Conservation (phyloP, 2,329 filamentous ascomycete species). For the Nemania diffusa region DNA sequence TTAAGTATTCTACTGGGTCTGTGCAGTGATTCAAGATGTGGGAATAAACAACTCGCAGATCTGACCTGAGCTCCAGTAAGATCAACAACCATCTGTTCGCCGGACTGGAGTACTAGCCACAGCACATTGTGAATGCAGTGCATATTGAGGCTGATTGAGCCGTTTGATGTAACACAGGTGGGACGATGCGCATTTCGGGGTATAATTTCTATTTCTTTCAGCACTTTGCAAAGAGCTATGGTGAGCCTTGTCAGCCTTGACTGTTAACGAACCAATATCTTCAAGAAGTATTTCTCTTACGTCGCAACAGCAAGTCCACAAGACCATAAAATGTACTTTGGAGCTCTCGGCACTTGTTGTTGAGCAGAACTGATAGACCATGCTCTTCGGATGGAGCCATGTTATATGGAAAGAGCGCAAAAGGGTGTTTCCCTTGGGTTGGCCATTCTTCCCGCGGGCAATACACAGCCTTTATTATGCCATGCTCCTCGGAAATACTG, state of each 20-base stretch:
- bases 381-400: conserved; percentile 22
- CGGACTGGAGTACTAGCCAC: conserved; percentile 24
- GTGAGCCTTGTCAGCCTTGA: conserved; percentile 7
- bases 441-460: neutral
- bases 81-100: conserved; percentile 26
- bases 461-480: conserved; percentile 11
- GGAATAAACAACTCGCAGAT: neutral
- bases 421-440: conserved; percentile 18
- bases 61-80: conserved; percentile 27
- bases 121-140: conserved; percentile 17
- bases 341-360: conserved; percentile 16
- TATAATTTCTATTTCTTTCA: conserved; percentile 18
- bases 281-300: conserved; percentile 6
- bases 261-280: neutral
- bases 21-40: neutral
- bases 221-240: conserved; percentile 17
- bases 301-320: conserved; percentile 12
- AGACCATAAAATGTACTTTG: conserved; percentile 13
- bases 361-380: conserved; percentile 15
- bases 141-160: neutral
- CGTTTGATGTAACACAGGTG: conserved; percentile 3
- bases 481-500: conserved; percentile 22
- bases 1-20: neutral
- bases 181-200: conserved; percentile 26
- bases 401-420: conserved; percentile 12